phyloP scores from a whole-genome alignment of 306 rosid genomes.

The Quercus glauca region DNA sequence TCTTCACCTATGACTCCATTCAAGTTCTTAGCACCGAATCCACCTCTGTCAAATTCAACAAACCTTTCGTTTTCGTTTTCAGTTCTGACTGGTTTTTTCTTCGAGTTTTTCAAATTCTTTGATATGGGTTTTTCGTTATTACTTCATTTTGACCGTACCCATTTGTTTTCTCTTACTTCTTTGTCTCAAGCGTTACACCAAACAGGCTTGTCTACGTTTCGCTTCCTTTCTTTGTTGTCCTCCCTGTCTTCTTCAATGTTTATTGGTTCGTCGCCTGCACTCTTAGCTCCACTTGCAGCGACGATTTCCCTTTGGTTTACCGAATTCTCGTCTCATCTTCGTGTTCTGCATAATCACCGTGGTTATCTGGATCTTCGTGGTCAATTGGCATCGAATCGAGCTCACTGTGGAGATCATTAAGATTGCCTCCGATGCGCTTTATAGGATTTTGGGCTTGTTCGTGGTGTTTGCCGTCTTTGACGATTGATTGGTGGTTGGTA shows the following conservation, averaged over 20 bases:
- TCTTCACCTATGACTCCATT: constrained; percentile 45
- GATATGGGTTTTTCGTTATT: constrained; percentile 64
- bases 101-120: constrained; percentile 38
- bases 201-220: constrained; percentile 68
- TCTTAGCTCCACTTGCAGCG: constrained; percentile 51
- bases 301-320: constrained; percentile 59
- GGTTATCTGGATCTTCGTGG: constrained; percentile 70
- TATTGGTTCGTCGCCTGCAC: constrained; percentile 95
- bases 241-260: constrained; percentile 74
- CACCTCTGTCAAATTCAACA: constrained; percentile 5
- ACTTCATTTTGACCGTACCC: constrained; percentile 69
- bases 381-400: constrained; percentile 83
- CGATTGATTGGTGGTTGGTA: constrained; percentile 49
- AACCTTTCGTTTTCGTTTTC: not conserved
- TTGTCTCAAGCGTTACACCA: constrained; percentile 70
- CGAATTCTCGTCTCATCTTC: constrained; percentile 62
- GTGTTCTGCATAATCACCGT: constrained; percentile 60
- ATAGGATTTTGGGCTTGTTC: constrained; percentile 62
- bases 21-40: constrained; percentile 38
- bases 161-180: constrained; percentile 57
- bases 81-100: constrained; percentile 15
- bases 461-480: constrained; percentile 59
- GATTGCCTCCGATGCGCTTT: constrained; percentile 75
- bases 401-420: constrained; percentile 74
- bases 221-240: constrained; percentile 59